Percentiles rank a stretch among this genome's conserved stretches.
Conservation (phyloP, 208 protist species). For the Crithidia bombi region DNA sequence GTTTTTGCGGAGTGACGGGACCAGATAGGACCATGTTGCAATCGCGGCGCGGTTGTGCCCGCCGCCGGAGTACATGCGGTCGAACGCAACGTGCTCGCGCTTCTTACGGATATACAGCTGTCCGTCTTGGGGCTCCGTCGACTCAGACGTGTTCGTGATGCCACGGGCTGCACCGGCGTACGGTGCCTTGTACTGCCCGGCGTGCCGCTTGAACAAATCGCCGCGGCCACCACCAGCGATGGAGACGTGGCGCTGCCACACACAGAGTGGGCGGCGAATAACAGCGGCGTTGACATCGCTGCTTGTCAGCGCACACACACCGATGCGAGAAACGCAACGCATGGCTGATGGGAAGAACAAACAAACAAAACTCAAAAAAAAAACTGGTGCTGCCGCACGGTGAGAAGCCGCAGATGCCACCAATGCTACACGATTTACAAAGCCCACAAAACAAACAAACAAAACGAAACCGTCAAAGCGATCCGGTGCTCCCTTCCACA, state of each 20-base stretch:
- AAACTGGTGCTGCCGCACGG: neutral
- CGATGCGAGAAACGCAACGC: neutral
- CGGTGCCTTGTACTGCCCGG: conserved; percentile 19
- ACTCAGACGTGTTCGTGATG: conserved; percentile 57
- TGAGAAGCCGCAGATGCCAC: too few relatives aligned
- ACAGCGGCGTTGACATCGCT: neutral
- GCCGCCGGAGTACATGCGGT: conserved; percentile 30
- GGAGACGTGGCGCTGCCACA: neutral
- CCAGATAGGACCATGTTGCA: conserved; percentile 68
- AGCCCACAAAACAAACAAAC: neutral
- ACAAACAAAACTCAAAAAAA: conserved; percentile 7
- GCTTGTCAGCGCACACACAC: neutral
- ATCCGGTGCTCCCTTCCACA: neutral
- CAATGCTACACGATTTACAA: too few relatives aligned
- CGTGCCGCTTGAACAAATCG: conserved; percentile 53
- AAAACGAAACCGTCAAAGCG: neutral
- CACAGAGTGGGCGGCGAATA: neutral
- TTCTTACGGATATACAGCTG: conserved; percentile 73
- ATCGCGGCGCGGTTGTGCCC: conserved; percentile 34
- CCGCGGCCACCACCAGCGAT: conserved; percentile 57
- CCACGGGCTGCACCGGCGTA: conserved; percentile 42
- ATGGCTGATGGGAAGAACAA: neutral
- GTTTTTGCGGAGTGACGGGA: conserved; percentile 51
- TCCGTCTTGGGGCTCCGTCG: conserved; percentile 59
- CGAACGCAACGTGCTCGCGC: conserved; percentile 39